Evolutionary conservation across 2,329 filamentous ascomycete species (phyloP).

Genomic region (Hortaea sp.): DNA sequence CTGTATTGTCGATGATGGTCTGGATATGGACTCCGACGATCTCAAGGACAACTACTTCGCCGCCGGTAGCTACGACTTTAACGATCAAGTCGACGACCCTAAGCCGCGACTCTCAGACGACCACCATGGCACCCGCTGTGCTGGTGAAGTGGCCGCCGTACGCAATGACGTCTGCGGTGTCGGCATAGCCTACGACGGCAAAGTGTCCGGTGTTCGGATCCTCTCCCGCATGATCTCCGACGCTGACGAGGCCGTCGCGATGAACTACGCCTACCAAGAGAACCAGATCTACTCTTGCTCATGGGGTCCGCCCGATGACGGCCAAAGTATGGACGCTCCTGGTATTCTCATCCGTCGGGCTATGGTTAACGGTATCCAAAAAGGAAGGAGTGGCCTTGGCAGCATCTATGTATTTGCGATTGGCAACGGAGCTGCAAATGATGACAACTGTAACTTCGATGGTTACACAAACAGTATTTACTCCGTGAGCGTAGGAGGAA

Average conservation of each 20-base stretch:
- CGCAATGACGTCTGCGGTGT: conserved; percentile 88
- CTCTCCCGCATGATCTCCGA: conserved; percentile 84
- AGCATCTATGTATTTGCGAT: conserved; percentile 96
- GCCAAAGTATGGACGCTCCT: conserved; percentile 85
- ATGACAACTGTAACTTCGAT: conserved; percentile 98
- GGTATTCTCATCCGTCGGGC: conserved; percentile 79
- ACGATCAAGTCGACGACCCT: conserved; percentile 70
- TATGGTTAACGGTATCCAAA: conserved; percentile 85
- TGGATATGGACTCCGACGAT: conserved; percentile 93
- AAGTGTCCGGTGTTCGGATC: conserved; percentile 84
- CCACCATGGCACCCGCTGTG: conserved; percentile 83
- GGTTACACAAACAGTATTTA: conserved; percentile 99
- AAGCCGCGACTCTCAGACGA: conserved; percentile 77
- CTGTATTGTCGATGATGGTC: conserved; percentile 88
- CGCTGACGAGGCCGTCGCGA: conserved; percentile 79
- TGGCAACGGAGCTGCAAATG: conserved; percentile 76
- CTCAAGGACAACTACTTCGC: conserved; percentile 90
- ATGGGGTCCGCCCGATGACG: conserved; percentile 94
- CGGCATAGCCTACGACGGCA: conserved; percentile 89
- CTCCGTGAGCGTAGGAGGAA: conserved; percentile 90
- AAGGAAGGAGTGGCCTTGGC: conserved; percentile 71
- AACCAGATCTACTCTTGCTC: conserved; percentile 99
- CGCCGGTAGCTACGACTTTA: conserved; percentile 90
- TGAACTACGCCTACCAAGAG: conserved; percentile 84
- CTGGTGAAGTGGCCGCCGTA: conserved; percentile 87